Conservation (phyloP, 192 early-diverging fungal species). For the Thoreauomyces humboldtii region DNA sequence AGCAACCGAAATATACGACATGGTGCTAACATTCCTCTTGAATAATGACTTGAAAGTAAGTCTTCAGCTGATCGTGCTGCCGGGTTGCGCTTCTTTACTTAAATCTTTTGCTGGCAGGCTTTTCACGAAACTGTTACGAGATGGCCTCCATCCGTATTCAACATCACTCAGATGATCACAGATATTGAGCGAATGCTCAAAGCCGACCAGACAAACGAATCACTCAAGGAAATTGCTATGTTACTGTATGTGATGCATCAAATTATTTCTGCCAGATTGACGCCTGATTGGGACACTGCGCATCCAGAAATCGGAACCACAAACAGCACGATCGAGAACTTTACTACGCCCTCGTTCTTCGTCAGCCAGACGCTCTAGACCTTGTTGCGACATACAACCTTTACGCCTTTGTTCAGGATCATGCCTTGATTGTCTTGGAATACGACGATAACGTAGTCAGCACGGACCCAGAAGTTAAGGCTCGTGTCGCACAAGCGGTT, state of each 20-base stretch:
- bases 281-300: not conserved
- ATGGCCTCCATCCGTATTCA: conserved; percentile 82
- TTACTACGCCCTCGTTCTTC: conserved; percentile 74
- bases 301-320: conserved; percentile 67
- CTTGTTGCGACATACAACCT: conserved; percentile 75
- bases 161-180: conserved; percentile 69
- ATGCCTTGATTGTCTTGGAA: conserved; percentile 77
- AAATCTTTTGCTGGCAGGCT: conserved; percentile 9
- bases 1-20: conserved; percentile 78
- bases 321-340: conserved; percentile 76
- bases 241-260: conserved; percentile 40
- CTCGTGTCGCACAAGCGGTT: conserved; percentile 4
- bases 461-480: not conserved
- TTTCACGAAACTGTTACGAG: conserved; percentile 62
- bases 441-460: conserved; percentile 62
- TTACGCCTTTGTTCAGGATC: conserved; percentile 74
- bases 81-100: conserved; percentile 3
- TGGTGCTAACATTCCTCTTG: conserved; percentile 74
- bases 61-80: conserved; percentile 14
- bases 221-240: conserved; percentile 71
- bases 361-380: conserved; percentile 69
- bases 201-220: conserved; percentile 52
- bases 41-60: conserved; percentile 58
- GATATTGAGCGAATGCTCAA: conserved; percentile 68
- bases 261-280: not conserved